phyloP scores from a whole-genome alignment of 805 yeast genomes.

The Cyberlindnera sargentensis region DNA sequence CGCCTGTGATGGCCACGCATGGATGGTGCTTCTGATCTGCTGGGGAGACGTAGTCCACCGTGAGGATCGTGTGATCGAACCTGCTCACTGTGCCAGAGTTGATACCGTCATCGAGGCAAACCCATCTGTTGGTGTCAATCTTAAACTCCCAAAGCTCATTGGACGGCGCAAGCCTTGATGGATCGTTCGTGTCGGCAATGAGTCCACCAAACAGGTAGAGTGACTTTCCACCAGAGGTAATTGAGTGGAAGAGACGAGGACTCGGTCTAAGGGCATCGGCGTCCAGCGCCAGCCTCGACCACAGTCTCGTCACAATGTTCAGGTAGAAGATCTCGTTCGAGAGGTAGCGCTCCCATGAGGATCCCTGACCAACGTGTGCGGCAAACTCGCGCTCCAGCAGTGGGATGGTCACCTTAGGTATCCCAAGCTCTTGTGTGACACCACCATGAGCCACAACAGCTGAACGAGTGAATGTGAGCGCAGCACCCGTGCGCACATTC shows the following conservation, averaged over 20 bases:
- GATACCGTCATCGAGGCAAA: constrained; percentile 38
- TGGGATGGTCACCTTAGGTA: constrained; percentile 8
- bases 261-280: constrained; percentile 8
- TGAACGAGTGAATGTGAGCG: constrained; percentile 50
- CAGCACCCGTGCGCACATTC: constrained; percentile 63
- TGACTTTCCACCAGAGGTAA: constrained; percentile 41
- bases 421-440: constrained; percentile 42
- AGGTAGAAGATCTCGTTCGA: constrained; percentile 60
- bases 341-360: constrained; percentile 21
- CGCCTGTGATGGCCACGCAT: constrained; percentile 51
- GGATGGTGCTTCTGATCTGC: constrained; percentile 33
- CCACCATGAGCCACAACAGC: constrained; percentile 66
- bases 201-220: constrained; percentile 65
- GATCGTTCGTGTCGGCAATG: constrained; percentile 28
- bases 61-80: constrained; percentile 46
- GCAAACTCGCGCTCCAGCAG: constrained; percentile 7
- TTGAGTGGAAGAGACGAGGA: constrained; percentile 51
- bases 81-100: constrained; percentile 33
- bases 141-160: constrained; percentile 70
- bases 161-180: constrained; percentile 35
- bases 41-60: constrained; percentile 31
- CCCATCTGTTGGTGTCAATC: constrained; percentile 47
- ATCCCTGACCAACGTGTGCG: constrained; percentile 2
- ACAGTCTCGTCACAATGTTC: constrained; percentile 48
- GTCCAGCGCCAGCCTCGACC: constrained; percentile 39